Percentiles rank a stretch among this genome's conserved stretches.
Conservation (phyloP, 345 rosid genomes). For the Eucalyptus erythrocorys region DNA sequence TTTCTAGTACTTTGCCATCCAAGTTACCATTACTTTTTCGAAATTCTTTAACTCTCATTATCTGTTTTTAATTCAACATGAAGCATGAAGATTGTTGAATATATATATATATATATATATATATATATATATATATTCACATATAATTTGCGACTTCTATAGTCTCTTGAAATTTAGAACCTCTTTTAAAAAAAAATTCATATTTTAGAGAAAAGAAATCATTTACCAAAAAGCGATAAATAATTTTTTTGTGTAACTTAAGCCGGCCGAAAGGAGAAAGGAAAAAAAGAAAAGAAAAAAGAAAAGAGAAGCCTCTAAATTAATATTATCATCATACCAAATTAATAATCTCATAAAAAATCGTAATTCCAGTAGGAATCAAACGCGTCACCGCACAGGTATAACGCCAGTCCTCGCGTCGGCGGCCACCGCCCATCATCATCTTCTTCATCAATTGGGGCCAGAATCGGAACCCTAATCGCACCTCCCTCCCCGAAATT, state of each 20-base stretch:
- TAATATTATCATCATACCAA: background rate
- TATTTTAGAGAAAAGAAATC: background rate
- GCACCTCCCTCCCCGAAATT: background rate
- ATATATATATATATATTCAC: background rate
- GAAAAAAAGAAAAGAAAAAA: background rate
- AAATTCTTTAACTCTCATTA: background rate
- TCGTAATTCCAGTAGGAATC: background rate
- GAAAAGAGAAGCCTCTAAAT: background rate
- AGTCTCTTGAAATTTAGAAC: background rate
- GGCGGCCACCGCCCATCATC: background rate
- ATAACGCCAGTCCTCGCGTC: background rate
- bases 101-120: too few species aligned
- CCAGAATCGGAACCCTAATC: background rate
- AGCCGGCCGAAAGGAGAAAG: background rate
- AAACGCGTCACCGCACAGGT: background rate
- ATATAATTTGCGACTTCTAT: background rate
- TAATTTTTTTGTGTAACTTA: background rate
- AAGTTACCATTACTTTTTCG: background rate
- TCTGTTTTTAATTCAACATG: background rate
- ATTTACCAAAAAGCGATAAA: background rate
- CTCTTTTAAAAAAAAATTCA: background rate
- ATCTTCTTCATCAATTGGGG: background rate
- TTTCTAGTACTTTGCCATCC: too few species aligned
- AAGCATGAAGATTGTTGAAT: background rate
- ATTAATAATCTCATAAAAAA: background rate